Evolutionary conservation across 345 rosid genomes (phyloP), one percentile per base, ranked within the genome.

Genomic region (Arabidopsis suecica): DNA sequence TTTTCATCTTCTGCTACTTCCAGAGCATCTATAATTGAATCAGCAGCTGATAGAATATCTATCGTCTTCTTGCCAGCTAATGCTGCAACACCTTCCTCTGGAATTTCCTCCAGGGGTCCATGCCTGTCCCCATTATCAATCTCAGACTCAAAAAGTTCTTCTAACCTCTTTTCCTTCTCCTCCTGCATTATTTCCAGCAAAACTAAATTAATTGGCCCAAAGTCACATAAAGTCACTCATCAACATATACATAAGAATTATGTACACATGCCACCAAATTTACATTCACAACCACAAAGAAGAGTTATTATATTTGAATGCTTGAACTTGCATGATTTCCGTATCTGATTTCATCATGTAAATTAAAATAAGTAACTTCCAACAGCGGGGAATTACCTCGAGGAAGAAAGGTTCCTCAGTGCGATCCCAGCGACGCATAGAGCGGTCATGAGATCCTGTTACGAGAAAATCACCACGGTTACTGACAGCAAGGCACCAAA

Each of bases 391-490:
- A 33, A 50, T 51, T 72, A 95, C 97, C 93, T 92, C 99, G 61
- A 92, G 87, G 82, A 95, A 95, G 81, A 95, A 92, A 34, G 92
- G 99, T 71, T 95, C 99, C 61, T 95, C 97, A 30, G 97, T 87
- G 61, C 96, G 96, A 79, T 92, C 99, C 99, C 99, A 95, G 33
- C 99, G 94, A 44, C 97, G 93, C 74, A 95, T 88, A 32, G 99
- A 95, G 54, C 96, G 85, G 48, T 95, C 99, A 86, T 90, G 99
- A 70, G 99, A 92, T 49, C 99, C 99, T 55, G 99, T 95, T 73
- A 95, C 96, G 72, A 95, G 51, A 69, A 95, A 95, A 81, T 95
- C 96, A 56, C 97, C 97, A 77, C 91, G 96, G 66, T 74, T 85
- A 78, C 99, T 88, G 45, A 87, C 25, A 59, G 98, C 89, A 64